Conservation (phyloP, 768 basidiomycete genomes). For the Tylopilus felleus region DNA sequence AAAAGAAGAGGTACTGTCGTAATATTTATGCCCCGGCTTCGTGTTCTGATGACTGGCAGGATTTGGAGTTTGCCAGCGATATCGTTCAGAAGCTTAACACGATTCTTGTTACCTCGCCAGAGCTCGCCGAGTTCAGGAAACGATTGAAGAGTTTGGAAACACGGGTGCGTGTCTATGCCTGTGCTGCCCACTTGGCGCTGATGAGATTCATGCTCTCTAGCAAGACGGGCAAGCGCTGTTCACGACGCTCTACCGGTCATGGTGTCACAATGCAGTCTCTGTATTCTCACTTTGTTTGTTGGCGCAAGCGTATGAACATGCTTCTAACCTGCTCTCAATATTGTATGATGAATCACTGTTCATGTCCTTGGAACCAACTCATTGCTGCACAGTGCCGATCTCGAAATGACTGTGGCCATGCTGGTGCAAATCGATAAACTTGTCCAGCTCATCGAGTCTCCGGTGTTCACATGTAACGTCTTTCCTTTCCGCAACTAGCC, state of each 20-base stretch:
- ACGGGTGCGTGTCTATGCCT: constrained; percentile 52
- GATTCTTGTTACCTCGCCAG: constrained; percentile 94
- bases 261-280: constrained; percentile 98
- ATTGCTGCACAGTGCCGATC: constrained; percentile 65
- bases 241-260: constrained; percentile 90
- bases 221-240: constrained; percentile 98
- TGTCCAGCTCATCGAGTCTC: constrained; percentile 96
- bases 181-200: not conserved
- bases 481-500: not conserved
- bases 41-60: constrained; percentile 43
- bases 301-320: constrained; percentile 98
- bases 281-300: constrained; percentile 94
- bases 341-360: constrained; percentile 55
- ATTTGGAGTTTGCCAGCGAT: constrained; percentile 95
- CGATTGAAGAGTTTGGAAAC: constrained; percentile 91
- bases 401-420: constrained; percentile 94
- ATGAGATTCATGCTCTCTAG: constrained; percentile 29
- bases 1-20: constrained; percentile 81
- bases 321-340: constrained; percentile 91
- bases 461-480: constrained; percentile 90
- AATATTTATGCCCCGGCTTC: not conserved
- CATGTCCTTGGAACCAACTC: not conserved
- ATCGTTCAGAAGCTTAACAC: constrained; percentile 98
- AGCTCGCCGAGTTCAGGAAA: constrained; percentile 92
- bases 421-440: constrained; percentile 97